Base-by-base conservation (phyloP, 148 eudicot genomes). In the Heliosperma pusillum region DNA sequence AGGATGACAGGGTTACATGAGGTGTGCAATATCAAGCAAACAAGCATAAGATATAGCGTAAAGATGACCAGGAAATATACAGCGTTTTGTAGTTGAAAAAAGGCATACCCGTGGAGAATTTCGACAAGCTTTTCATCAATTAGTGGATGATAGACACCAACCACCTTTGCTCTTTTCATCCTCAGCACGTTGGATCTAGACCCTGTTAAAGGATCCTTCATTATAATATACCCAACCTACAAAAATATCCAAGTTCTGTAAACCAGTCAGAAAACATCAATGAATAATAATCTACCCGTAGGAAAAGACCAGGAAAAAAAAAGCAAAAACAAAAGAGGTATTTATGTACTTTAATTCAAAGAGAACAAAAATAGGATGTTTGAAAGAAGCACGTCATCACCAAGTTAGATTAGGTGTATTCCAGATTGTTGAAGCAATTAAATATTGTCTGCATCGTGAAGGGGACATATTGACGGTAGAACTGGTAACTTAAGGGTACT, bases 201-300 rank as follows among this genome's bases (percentile, higher is more conserved):
- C 75, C 93, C 91, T 63, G 88, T 81, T 26, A 82, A 74, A 33
- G 76, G 85, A 72, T 92, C 92, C 53, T 81, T 88, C 97, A 92
- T 89, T 65, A 95, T 92, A 71, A 95, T 85, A 81, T 95, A 95
- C 64, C 99, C 99, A 52, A 92, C 98, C 98, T 95, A 76, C 80
- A 87, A 57, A 75, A 79, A 19, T 22, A 75, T 73, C 70, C 76
- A 78, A n/a, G 40, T 10, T 61, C 3, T 62, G 77, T 12, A 27
- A 36, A 53, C 11, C 17, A 67, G 57, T 52, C 27, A 36, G 24
- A 30, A 61, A 10, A 69, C 24, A 72, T 16, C 13, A 20, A 8
- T 24, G 63, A 0, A 29, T 36, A 63, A 70, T 22, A 5, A 33
- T 62, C 4, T 5, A 45, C 36, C 40, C 20, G 26, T 42, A 33